phyloP scores from a whole-genome alignment of 176 grass and related monocot genomes.

The Oryza rufipogon region DNA sequence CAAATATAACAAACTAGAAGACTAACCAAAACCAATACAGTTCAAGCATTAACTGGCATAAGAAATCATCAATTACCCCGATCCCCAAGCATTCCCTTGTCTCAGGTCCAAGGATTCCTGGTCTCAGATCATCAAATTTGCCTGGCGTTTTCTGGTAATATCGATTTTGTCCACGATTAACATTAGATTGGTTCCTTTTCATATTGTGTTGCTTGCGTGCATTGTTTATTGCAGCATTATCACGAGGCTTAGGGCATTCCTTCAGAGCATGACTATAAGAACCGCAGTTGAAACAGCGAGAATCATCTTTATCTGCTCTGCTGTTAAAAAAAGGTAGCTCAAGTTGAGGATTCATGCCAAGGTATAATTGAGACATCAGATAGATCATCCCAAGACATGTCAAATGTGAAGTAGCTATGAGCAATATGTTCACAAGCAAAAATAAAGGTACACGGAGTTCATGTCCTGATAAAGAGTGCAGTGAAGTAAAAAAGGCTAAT shows the following conservation, averaged over 20 bases:
- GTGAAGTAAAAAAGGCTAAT: neutral
- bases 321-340: slow-evolving; percentile 31
- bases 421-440: neutral
- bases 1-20: neutral
- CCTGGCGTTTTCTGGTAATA: slow-evolving; percentile 84
- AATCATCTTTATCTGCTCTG: slow-evolving; percentile 70
- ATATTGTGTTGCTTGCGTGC: slow-evolving; percentile 76
- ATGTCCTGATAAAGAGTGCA: slow-evolving; percentile 18
- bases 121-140: slow-evolving; percentile 89
- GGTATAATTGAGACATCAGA: slow-evolving; percentile 21
- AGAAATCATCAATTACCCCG: slow-evolving; percentile 57
- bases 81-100: slow-evolving; percentile 94
- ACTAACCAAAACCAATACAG: slow-evolving; percentile 19
- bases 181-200: slow-evolving; percentile 67
- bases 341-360: slow-evolving; percentile 15
- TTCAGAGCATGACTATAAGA: slow-evolving; percentile 90
- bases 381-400: neutral
- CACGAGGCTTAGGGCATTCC: slow-evolving; percentile 89
- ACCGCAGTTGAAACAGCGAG: slow-evolving; percentile 97
- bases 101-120: slow-evolving; percentile 89
- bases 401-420: neutral
- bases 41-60: slow-evolving; percentile 32
- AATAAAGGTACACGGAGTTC: neutral
- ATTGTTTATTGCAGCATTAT: slow-evolving; percentile 82
- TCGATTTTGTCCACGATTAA: slow-evolving; percentile 66